Percentiles rank a stretch among this genome's conserved stretches.
These are phyloP conservation scores for Pestalotiopsis fici DNA, from an alignment of 2,329 filamentous ascomycete genomes.

Conservation along the genomic window DNA sequence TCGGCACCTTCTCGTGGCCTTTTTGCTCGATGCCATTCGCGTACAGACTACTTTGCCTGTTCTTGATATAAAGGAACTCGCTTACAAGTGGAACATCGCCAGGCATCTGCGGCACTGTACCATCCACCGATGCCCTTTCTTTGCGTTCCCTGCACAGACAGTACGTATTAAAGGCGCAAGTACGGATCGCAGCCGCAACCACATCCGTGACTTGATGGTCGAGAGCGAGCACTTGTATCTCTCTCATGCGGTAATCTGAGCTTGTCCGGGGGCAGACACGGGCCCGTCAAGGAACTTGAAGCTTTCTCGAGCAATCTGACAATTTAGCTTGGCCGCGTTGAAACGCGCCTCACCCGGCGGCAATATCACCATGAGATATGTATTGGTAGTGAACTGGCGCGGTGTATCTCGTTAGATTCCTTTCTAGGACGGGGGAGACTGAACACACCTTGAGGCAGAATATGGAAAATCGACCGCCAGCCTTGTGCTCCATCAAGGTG, in stretches of 20 bases:
- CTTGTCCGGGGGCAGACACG: constrained; percentile 12
- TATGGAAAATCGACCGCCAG: constrained; percentile 78
- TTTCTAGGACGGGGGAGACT: neutral
- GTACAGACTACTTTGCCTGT: too few species aligned
- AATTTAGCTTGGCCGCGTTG: constrained; percentile 88
- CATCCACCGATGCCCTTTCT: neutral
- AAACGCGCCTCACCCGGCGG: constrained; percentile 90
- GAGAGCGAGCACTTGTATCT: neutral
- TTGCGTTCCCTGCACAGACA: too few species aligned
- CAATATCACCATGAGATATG: constrained; percentile 89
- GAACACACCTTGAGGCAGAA: constrained; percentile 72
- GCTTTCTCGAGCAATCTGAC: constrained; percentile 79
- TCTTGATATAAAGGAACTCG: neutral
- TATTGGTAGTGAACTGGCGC: constrained; percentile 82
- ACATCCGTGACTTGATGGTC: neutral
- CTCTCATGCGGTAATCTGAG: neutral
- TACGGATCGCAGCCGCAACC: too few species aligned
- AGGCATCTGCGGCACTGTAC: neutral
- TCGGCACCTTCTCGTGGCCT: neutral
- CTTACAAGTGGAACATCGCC: neutral
- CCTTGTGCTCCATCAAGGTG: constrained; percentile 78
- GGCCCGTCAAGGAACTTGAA: constrained; percentile 70
- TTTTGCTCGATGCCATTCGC: neutral
- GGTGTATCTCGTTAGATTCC: neutral
- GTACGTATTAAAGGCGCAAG: too few species aligned